These are phyloP conservation scores for Escovopsis sp. DNA, from an alignment of 2,329 filamentous ascomycete genomes.

Conservation along the genomic window DNA sequence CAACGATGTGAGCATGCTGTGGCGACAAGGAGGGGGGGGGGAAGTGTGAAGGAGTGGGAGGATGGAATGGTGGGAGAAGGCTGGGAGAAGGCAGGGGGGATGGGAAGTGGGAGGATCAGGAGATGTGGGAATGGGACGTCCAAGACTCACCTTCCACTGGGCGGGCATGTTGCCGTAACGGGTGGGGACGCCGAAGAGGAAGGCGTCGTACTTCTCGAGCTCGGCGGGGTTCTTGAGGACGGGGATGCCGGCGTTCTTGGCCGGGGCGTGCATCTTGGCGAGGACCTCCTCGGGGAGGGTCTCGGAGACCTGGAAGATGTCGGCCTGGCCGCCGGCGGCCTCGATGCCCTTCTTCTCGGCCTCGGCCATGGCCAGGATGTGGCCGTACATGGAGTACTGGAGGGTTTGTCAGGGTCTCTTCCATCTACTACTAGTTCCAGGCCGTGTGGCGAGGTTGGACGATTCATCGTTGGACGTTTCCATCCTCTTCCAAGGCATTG, in stretches of 20 bases:
- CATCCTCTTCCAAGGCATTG: no score
- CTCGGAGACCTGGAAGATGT: constrained; percentile 79
- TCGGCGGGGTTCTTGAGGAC: constrained; percentile 39
- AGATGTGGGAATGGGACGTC: neutral
- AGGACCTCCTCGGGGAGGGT: constrained; percentile 76
- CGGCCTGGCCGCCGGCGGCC: constrained; percentile 66
- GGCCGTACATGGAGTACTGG: constrained; percentile 89
- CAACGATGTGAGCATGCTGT: constrained; percentile 1
- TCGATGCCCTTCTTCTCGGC: constrained; percentile 85
- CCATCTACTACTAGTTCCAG: no score
- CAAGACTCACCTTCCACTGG: constrained; percentile 63
- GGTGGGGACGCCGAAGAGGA: constrained; percentile 90
- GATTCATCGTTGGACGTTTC: no score
- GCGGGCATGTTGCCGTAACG: constrained; percentile 94
- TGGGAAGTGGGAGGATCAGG: neutral
- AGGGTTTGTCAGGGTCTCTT: no score
- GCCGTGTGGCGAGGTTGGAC: no score
- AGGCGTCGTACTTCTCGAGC: constrained; percentile 67
- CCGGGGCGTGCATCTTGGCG: constrained; percentile 75
- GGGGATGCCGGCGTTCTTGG: constrained; percentile 54
- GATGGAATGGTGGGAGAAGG: no score
- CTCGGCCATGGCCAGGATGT: constrained; percentile 70
- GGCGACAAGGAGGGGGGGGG: neutral
- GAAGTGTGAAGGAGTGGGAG: neutral
- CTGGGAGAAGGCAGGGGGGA: no score